Base-by-base conservation (phyloP, 2,329 filamentous ascomycete species). In the Aspergillus flavus region DNA sequence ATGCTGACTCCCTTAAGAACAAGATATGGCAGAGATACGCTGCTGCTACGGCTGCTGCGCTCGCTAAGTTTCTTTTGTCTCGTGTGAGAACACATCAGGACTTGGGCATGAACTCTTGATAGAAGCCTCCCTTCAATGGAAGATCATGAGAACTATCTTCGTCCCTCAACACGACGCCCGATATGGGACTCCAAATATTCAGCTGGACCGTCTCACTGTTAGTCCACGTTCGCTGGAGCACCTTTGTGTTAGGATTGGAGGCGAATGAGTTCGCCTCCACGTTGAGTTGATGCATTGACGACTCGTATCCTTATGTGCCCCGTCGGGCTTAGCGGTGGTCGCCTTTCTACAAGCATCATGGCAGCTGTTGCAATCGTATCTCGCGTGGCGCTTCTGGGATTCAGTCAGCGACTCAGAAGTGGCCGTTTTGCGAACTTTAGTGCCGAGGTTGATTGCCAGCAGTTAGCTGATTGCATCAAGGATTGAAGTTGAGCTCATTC, bases 251-350 rank as follows among this genome's bases (percentile, higher is more conserved):
- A 48, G 65, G 66, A 3, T 63, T 66, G 28, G 67, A 41, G 4
- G 61, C 62, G 16, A 68, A 65, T 26, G 61, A 62, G 26, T 52
- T 66, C 46, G 41, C 56, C 9, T 68, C 62, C 30, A 65, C 59
- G 4, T 46, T 63, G 6, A 61, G 26, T 11, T 57, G 61, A 2
- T 16, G 7, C 28, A 50, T 30, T 30, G 26, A 7, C 3, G 14
- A 30, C 21, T 50, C 26, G 1, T n/a, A 50, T 50, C 11, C 6
- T 14, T 30, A 6, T n/a, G 1, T 30, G 46, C 26, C 1, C 2
- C 26, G n/a, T 4, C 5, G 32, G 4, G 11, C 1, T 34, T 34
- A 2, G 32, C 11, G 2, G 32, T 1, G 5, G 32, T 12, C 32
- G 32, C 32, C 10, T 34, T 34, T 11, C 10, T 48, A 48, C 45